These are phyloP conservation scores for Fusarium hainanense DNA, from an alignment of 2,329 filamentous ascomycete species.

Conservation along the genomic window DNA sequence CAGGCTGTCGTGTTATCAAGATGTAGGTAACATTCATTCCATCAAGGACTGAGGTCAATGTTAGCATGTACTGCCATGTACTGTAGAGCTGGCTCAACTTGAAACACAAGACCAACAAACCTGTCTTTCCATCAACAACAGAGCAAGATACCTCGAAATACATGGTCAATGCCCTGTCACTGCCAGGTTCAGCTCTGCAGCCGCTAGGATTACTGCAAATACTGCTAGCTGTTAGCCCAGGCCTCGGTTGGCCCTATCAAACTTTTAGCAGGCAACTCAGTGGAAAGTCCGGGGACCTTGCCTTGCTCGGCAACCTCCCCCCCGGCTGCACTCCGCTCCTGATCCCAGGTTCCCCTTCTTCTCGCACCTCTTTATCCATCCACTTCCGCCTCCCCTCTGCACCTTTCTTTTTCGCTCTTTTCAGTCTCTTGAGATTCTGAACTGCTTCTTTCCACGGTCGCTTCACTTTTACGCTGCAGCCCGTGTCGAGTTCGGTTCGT, in stretches of 20 bases:
- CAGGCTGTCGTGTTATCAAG: background rate
- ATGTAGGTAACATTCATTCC: slow-evolving; percentile 7
- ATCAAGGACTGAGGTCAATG: slow-evolving; percentile 8
- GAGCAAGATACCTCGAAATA: slow-evolving; percentile 22
- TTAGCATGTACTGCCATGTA: slow-evolving; percentile 12
- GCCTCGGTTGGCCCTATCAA: slow-evolving; percentile 39
- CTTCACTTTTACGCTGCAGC: slow-evolving; percentile 36
- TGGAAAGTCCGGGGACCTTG: slow-evolving; percentile 30
- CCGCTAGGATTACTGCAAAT: slow-evolving; percentile 12
- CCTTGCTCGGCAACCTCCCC: slow-evolving; percentile 16
- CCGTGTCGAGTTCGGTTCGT: slow-evolving; percentile 43
- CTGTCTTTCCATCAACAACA: background rate
- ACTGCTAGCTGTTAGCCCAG: slow-evolving; percentile 6
- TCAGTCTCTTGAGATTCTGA: slow-evolving; percentile 31
- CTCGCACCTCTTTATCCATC: slow-evolving; percentile 31
- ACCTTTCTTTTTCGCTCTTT: slow-evolving; percentile 24
- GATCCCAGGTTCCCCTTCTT: slow-evolving; percentile 21
- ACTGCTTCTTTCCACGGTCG: slow-evolving; percentile 36
- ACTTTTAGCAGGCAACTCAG: slow-evolving; percentile 18
- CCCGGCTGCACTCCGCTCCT: slow-evolving; percentile 15
- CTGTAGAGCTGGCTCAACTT: slow-evolving; percentile 5
- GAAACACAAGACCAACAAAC: slow-evolving; percentile 17
- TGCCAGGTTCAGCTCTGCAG: slow-evolving; percentile 26
- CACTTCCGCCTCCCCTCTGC: slow-evolving; percentile 18
- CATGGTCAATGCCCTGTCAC: slow-evolving; percentile 12